These are phyloP conservation scores for Xylaria scruposa DNA, from an alignment of 495 filamentous ascomycete species.

Conservation along the genomic window DNA sequence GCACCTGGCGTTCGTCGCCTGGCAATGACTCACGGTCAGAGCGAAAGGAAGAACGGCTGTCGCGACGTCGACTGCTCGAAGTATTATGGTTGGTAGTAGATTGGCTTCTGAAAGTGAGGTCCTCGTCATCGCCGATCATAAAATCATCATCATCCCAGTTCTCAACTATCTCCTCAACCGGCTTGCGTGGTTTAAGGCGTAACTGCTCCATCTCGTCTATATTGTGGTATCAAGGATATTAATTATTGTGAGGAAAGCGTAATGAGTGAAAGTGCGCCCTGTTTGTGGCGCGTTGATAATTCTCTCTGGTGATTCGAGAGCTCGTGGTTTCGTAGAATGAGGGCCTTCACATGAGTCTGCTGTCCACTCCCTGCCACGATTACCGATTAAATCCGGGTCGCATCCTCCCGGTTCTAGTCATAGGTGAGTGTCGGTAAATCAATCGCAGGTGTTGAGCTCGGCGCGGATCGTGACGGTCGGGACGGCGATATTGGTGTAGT, in stretches of 20 bases:
- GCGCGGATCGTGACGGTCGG: not conserved
- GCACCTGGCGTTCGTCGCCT: constrained; percentile 86
- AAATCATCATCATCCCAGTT: constrained; percentile 87
- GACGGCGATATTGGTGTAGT: not conserved
- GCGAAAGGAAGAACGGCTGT: constrained; percentile 76
- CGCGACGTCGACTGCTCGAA: constrained; percentile 62
- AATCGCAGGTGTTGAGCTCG: not conserved
- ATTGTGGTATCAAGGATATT: not conserved
- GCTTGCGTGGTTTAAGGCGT: constrained; percentile 60
- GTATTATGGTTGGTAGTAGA: constrained; percentile 53
- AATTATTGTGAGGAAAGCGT: constrained; percentile 22
- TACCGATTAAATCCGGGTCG: constrained; percentile 28
- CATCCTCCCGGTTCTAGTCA: constrained; percentile 23
- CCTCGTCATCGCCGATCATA: constrained; percentile 71
- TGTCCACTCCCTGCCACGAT: constrained; percentile 27
- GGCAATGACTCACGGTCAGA: constrained; percentile 79
- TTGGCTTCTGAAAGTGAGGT: constrained; percentile 69
- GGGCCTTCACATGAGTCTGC: constrained; percentile 8
- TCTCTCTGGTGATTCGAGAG: not conserved
- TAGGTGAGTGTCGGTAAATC: constrained; percentile 14
- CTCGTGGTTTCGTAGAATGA: not conserved
- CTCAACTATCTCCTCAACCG: constrained; percentile 69
- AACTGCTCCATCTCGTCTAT: constrained; percentile 60
- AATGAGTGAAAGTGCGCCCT: constrained; percentile 18
- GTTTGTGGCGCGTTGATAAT: constrained; percentile 7